phyloP scores from a whole-genome alignment of 2,329 filamentous ascomycete genomes.

The Ophiobolus disseminans region DNA sequence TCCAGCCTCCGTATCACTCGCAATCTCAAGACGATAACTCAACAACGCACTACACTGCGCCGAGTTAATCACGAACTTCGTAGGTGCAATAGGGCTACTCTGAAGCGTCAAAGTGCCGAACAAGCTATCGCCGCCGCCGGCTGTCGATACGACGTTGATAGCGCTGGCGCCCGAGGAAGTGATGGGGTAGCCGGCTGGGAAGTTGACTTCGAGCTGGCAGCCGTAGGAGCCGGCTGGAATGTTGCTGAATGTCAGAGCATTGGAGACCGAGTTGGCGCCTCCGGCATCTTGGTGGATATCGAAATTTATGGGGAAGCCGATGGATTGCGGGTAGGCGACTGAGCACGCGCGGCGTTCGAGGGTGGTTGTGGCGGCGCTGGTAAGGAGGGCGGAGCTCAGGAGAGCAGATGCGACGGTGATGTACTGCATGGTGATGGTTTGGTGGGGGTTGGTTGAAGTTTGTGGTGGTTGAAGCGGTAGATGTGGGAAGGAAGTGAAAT shows the following conservation, averaged over 20 bases:
- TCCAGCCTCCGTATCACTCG: conserved; percentile 18
- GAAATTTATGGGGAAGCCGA: conserved; percentile 30
- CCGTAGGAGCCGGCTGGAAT: conserved; percentile 31
- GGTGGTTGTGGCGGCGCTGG: conserved; percentile 17
- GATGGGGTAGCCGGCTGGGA: conserved; percentile 26
- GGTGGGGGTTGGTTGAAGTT: conserved; percentile 1
- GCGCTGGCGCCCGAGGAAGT: conserved; percentile 19
- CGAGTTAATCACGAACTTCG: conserved; percentile 26
- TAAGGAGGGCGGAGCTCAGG: conserved; percentile 18
- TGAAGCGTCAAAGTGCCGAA: conserved; percentile 27
- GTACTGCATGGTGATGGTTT: conserved; percentile 26
- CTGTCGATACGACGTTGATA: conserved; percentile 25
- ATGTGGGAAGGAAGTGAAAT: too few species aligned
- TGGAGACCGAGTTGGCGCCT: conserved; percentile 17
- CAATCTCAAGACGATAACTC: conserved; percentile 24
- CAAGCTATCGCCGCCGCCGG: conserved; percentile 9
- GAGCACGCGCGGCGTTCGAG: conserved; percentile 26
- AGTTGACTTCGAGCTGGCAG: conserved; percentile 37
- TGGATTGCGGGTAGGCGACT: conserved; percentile 21
- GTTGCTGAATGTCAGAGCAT: conserved; percentile 22
- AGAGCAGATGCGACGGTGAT: conserved; percentile 20
- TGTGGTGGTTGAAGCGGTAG: background rate
- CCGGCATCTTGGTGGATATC: conserved; percentile 25
- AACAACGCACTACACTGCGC: conserved; percentile 16
- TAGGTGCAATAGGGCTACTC: conserved; percentile 20